A percentile compares a stretch with the other conserved stretches of the same genome.
Evolutionary conservation across 331 rosid genomes (phyloP).

Genomic region (Saraca asoca): DNA sequence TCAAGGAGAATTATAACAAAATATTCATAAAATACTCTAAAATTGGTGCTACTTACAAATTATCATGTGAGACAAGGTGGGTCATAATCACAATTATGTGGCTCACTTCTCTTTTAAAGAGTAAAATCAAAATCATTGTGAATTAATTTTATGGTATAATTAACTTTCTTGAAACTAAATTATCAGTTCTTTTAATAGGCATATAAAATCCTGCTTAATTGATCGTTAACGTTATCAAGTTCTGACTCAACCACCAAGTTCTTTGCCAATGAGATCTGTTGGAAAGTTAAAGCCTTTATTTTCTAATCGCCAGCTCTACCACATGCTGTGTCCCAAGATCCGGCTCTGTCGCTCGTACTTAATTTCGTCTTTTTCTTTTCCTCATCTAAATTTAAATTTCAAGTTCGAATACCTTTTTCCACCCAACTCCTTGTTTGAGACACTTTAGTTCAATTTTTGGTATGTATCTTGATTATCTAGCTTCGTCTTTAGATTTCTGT

Average conservation of each 20-base stretch:
- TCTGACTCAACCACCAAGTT: constrained; percentile 62
- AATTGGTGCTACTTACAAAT: no score
- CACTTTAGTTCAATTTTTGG: constrained; percentile 22
- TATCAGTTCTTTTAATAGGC: no score
- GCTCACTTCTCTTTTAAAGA: no score
- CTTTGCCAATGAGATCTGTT: constrained; percentile 45
- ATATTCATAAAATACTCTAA: background rate
- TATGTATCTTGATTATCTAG: constrained; percentile 9
- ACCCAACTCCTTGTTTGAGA: constrained; percentile 32
- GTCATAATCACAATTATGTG: no score
- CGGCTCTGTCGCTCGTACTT: constrained; percentile 59
- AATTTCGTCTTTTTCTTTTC: constrained; percentile 41
- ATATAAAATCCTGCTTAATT: no score
- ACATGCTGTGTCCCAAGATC: constrained; percentile 82
- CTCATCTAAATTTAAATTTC: constrained; percentile 38
- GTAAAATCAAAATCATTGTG: no score
- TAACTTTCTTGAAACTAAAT: no score
- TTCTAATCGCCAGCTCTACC: constrained; percentile 55
- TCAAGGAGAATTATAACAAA: background rate
- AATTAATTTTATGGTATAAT: no score
- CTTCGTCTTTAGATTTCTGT: constrained; percentile 10
- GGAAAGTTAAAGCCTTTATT: constrained; percentile 34
- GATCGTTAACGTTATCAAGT: no score
- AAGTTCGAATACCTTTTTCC: constrained; percentile 34
- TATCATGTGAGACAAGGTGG: no score